A percentile compares a stretch with the other conserved stretches of the same genome.
phyloP scores from a whole-genome alignment of 495 filamentous ascomycete genomes.

The Aspergillus sclerotioniger region DNA sequence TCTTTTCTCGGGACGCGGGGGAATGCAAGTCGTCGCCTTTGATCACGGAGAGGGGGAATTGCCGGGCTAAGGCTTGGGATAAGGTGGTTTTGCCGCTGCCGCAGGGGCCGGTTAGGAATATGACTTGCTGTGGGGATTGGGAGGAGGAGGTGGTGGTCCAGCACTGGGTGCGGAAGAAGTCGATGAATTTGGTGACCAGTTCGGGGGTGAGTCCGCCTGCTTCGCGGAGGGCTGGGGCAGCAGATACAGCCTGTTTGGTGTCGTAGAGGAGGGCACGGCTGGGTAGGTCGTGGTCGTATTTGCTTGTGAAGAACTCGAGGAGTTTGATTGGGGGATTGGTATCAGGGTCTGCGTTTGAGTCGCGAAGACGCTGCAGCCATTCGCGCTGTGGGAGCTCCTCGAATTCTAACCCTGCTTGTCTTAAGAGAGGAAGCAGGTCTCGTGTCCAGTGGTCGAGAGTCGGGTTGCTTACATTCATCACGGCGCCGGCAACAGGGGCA shows the following conservation, averaged over 20 bases:
- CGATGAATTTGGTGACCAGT: slow-evolving; percentile 16
- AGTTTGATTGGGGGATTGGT: slow-evolving; percentile 47
- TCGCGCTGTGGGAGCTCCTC: slow-evolving; percentile 37
- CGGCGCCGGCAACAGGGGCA: slow-evolving; percentile 12
- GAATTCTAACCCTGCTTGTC: slow-evolving; percentile 41
- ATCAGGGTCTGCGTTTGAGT: slow-evolving; percentile 33
- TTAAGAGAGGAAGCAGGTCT: slow-evolving; percentile 47
- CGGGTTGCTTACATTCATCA: slow-evolving; percentile 46
- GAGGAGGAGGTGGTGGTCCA: not conserved
- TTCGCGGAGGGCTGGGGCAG: slow-evolving; percentile 18
- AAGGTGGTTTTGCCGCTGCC: slow-evolving; percentile 27
- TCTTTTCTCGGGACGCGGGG: slow-evolving; percentile 18
- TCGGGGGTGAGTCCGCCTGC: slow-evolving; percentile 11
- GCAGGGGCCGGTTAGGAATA: slow-evolving; percentile 26
- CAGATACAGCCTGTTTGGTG: slow-evolving; percentile 22
- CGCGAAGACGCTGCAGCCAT: slow-evolving; percentile 47
- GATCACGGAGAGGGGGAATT: slow-evolving; percentile 19
- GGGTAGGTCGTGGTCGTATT: slow-evolving; percentile 37
- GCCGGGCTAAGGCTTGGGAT: slow-evolving; percentile 11
- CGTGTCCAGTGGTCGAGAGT: slow-evolving; percentile 49
- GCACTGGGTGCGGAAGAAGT: slow-evolving; percentile 19
- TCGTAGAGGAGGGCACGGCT: slow-evolving; percentile 24
- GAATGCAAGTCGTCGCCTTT: slow-evolving; percentile 29
- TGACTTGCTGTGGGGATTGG: slow-evolving; percentile 7
- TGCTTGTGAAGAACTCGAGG: slow-evolving; percentile 43